phyloP scores from a whole-genome alignment of 2,329 filamentous ascomycete genomes.

The Aspergillus amoenus region DNA sequence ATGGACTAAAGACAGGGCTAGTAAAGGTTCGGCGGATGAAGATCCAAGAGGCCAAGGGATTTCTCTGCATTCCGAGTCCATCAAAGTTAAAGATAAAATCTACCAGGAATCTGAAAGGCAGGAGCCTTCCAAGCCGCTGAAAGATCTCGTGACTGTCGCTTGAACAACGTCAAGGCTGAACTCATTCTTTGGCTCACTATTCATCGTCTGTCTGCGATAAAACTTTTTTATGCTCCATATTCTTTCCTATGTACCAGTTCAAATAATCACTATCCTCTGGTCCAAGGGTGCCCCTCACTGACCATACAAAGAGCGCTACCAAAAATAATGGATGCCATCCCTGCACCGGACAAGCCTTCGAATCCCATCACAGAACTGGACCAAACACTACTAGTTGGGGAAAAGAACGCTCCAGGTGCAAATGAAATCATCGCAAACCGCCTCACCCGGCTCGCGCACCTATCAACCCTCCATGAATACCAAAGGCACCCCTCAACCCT shows the following conservation, averaged over 20 bases:
- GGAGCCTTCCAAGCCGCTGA: background rate
- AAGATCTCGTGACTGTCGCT: background rate
- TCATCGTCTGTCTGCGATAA: background rate
- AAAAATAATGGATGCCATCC: background rate
- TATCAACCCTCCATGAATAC: background rate
- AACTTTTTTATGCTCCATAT: background rate
- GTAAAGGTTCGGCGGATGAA: background rate
- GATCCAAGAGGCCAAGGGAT: background rate
- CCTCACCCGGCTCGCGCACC: background rate
- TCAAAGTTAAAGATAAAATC: background rate
- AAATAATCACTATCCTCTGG: too few relatives aligned
- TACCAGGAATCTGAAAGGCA: background rate
- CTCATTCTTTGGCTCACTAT: background rate
- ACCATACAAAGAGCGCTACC: background rate
- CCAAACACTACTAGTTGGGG: background rate
- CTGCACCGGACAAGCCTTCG: background rate
- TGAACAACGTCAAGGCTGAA: background rate
- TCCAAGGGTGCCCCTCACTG: background rate
- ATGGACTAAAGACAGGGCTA: background rate
- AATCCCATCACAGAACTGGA: background rate
- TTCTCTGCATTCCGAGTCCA: background rate
- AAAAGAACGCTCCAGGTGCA: background rate
- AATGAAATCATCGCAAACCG: background rate
- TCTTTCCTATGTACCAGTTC: background rate
- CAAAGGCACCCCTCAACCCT: conserved; percentile 15